Percentiles rank a stretch among this genome's conserved stretches.
phyloP scores from a whole-genome alignment of 148 eudicot species.

The Cornus kousa region DNA sequence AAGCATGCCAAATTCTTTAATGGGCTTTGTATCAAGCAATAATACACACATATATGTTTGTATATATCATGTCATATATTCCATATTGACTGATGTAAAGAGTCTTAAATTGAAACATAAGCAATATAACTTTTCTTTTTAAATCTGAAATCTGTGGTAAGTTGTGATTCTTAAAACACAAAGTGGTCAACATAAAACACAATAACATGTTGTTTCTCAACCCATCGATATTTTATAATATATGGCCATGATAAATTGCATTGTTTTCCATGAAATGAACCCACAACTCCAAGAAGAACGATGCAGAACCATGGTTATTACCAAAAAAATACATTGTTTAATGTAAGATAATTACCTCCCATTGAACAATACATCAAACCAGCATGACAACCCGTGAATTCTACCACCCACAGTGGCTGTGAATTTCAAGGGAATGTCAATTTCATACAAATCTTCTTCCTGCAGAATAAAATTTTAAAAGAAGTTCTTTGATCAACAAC shows the following conservation, averaged over 20 bases:
- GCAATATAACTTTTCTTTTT: background rate
- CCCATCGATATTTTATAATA: background rate
- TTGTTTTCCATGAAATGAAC: background rate
- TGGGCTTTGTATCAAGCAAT: background rate
- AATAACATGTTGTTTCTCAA: background rate
- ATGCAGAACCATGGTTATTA: slow-evolving; percentile 2
- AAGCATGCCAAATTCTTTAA: background rate
- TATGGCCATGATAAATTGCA: background rate
- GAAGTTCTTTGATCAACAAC: background rate
- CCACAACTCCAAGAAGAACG: background rate
- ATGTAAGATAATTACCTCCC: slow-evolving; percentile 63
- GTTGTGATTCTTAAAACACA: background rate
- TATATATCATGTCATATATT: background rate
- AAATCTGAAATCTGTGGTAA: background rate
- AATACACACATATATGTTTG: background rate
- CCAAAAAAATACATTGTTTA: background rate
- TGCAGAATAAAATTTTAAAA: slow-evolving; percentile 34
- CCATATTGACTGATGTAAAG: background rate
- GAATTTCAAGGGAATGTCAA: slow-evolving; percentile 82
- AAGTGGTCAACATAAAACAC: background rate
- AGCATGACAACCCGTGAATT: slow-evolving; percentile 94
- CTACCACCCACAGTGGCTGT: slow-evolving; percentile 78
- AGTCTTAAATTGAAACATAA: background rate
- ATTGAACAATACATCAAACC: slow-evolving; percentile 96
- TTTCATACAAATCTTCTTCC: slow-evolving; percentile 95